Percentiles rank a stretch among this genome's conserved stretches.
phyloP scores from a whole-genome alignment of 1,284 basidiomycete genomes.

The Salmacisia buchloeana region DNA sequence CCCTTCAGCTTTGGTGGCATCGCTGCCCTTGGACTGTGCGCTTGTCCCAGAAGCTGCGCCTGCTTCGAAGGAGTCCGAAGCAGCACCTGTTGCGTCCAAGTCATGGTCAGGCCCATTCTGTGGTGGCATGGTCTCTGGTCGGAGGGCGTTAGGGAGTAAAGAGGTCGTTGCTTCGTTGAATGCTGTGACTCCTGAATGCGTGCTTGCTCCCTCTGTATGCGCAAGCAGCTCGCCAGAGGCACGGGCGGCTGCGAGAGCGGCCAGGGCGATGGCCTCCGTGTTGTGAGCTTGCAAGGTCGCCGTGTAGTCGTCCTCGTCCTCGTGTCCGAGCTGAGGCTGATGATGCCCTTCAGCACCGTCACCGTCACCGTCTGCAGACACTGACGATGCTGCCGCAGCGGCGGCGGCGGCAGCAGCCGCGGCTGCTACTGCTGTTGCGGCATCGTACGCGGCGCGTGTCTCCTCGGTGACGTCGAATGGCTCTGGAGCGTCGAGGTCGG shows the following conservation, averaged over 20 bases:
- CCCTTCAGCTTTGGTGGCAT: not conserved
- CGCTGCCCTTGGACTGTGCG: too few species aligned
- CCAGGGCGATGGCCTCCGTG: not conserved
- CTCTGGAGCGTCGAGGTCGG: not conserved
- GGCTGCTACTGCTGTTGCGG: not conserved
- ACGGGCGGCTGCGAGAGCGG: not conserved
- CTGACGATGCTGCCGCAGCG: not conserved
- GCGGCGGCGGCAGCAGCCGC: not conserved
- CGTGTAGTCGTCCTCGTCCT: not conserved
- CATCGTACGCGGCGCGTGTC: not conserved
- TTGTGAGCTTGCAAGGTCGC: not conserved
- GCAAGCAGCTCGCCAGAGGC: slow-evolving; percentile 2
- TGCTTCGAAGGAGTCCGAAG: not conserved
- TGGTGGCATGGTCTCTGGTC: not conserved
- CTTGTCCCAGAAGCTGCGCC: too few species aligned
- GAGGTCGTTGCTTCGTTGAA: too few species aligned
- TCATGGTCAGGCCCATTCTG: not conserved
- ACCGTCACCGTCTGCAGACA: too few species aligned
- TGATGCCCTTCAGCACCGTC: too few species aligned
- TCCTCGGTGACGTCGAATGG: slow-evolving; percentile 2
- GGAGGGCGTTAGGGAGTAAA: not conserved
- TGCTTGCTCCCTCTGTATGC: not conserved
- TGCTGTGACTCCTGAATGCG: too few species aligned
- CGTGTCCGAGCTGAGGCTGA: not conserved
- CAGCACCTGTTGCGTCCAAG: not conserved